Evolutionary conservation across 148 eudicot species (phyloP).

Genomic region (Dysphania ambrosioides): DNA sequence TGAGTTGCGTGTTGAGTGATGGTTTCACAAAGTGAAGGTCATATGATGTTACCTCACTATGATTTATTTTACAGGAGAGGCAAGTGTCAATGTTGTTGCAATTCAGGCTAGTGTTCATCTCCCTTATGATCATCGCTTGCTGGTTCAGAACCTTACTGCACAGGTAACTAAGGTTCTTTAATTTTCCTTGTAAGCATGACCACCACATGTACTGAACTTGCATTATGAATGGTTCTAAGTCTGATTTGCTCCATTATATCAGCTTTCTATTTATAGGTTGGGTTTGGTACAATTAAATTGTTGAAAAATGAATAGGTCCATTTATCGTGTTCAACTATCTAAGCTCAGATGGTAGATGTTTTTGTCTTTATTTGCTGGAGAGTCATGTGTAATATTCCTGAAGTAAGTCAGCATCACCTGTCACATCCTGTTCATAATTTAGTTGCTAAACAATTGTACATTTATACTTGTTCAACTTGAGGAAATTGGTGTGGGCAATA

Average conservation of each 20-base stretch:
- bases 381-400: neutral
- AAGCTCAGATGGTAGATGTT: too few species aligned
- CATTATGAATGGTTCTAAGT: neutral
- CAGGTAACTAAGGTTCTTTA: constrained; percentile 47
- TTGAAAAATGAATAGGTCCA: too few species aligned
- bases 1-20: neutral
- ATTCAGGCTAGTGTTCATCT: constrained; percentile 83
- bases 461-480: too few species aligned
- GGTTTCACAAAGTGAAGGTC: too few species aligned
- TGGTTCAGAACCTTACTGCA: constrained; percentile 83
- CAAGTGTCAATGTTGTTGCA: constrained; percentile 60
- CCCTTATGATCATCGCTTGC: constrained; percentile 61
- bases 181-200: neutral
- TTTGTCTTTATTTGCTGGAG: neutral
- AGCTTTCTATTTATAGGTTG: neutral
- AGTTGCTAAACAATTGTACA: too few species aligned
- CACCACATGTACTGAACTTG: neutral
- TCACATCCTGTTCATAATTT: too few species aligned
- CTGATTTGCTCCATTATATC: neutral
- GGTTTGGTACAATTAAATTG: neutral
- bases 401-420: too few species aligned
- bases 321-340: too few species aligned
- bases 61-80: constrained; percentile 46
- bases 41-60: neutral
- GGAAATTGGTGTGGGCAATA: too few species aligned